Evolutionary conservation across 257 asterid species (phyloP).

Genomic region (Solanum okadae): DNA sequence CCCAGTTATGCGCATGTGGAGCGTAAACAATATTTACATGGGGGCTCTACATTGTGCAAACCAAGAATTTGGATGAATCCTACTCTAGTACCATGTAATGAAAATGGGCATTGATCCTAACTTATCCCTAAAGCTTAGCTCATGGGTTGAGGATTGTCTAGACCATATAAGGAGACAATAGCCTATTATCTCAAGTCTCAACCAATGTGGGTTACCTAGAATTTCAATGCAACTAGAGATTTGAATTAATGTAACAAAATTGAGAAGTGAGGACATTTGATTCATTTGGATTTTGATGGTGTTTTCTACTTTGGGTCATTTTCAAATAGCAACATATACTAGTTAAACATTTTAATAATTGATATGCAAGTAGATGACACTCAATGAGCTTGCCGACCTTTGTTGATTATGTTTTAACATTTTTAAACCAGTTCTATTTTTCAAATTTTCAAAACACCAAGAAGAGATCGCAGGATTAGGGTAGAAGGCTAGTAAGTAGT

Average conservation of each 20-base stretch:
- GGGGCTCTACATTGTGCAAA: background rate
- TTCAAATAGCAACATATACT: background rate
- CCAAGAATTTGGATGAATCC: background rate
- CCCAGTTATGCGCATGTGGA: background rate
- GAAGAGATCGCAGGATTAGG: background rate
- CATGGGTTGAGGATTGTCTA: background rate
- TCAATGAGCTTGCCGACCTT: background rate
- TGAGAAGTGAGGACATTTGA: background rate
- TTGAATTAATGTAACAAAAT: background rate
- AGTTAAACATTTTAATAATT: background rate
- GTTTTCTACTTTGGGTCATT: background rate
- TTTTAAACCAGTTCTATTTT: background rate
- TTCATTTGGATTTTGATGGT: background rate
- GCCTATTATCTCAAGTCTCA: background rate
- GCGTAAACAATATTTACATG: background rate
- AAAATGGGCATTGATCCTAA: background rate
- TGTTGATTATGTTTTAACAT: background rate
- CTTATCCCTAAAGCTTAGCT: background rate
- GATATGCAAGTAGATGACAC: background rate
- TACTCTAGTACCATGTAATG: background rate
- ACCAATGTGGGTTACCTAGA: background rate
- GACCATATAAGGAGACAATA: background rate
- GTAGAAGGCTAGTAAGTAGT: background rate
- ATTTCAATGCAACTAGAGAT: background rate
- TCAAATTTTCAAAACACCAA: background rate